phyloP scores from a whole-genome alignment of 306 rosid species.

The Astragalus glycyphyllos region DNA sequence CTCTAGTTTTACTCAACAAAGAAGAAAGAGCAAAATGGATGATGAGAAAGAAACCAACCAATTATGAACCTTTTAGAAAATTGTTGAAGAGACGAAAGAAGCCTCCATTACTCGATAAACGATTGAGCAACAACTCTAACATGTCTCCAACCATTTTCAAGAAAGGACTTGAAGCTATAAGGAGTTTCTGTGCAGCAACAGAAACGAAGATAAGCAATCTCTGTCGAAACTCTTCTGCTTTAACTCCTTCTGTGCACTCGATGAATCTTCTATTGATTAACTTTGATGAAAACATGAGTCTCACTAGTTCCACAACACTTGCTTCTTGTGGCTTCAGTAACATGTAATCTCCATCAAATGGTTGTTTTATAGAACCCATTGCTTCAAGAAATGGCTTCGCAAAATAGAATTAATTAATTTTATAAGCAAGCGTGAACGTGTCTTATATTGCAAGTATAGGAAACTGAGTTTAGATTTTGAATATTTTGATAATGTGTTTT shows the following conservation, averaged over 20 bases:
- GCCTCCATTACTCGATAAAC: constrained; percentile 67
- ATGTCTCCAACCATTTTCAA: constrained; percentile 47
- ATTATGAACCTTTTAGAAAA: constrained; percentile 48
- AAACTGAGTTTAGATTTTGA: not conserved
- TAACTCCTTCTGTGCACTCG: constrained; percentile 42
- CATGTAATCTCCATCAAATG: constrained; percentile 42
- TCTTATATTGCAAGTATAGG: not conserved
- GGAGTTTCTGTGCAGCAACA: constrained; percentile 49
- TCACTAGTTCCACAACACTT: constrained; percentile 44
- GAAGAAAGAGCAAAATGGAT: too few species aligned
- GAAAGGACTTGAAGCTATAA: constrained; percentile 19
- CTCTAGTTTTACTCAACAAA: too few species aligned
- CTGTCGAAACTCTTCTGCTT: constrained; percentile 36
- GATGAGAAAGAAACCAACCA: too few species aligned
- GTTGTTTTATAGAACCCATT: constrained; percentile 45
- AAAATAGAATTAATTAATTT: too few species aligned
- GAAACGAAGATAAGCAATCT: constrained; percentile 76
- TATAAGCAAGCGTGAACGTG: too few species aligned
- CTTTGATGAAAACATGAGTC: constrained; percentile 52
- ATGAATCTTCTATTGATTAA: constrained; percentile 53
- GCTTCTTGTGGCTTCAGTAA: constrained; percentile 64
- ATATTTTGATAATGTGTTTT: not conserved
- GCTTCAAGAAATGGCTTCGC: constrained; percentile 22
- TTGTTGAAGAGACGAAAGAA: constrained; percentile 49
- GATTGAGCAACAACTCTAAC: constrained; percentile 57